Percentiles rank a stretch among this genome's conserved stretches.
Conservation (phyloP, 148 eudicot genomes). For the Persicaria tinctoria region DNA sequence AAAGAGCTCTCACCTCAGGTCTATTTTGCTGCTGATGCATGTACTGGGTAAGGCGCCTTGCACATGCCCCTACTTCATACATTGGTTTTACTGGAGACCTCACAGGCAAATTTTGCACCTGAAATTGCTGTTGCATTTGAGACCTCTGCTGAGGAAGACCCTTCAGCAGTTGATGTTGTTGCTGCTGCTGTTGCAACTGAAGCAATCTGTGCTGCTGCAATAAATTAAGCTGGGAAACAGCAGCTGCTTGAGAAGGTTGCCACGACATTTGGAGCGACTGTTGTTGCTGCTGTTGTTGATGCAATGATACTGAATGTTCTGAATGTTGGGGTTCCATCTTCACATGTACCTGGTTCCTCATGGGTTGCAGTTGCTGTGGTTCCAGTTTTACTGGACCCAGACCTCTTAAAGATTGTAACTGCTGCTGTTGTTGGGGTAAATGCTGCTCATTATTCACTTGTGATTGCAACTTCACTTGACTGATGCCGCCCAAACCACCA, state of each 20-base stretch:
- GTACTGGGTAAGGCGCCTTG: constrained; percentile 83
- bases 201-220: constrained; percentile 71
- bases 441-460: constrained; percentile 43
- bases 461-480: constrained; percentile 54
- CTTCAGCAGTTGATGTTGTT: constrained; percentile 72
- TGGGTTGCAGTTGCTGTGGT: constrained; percentile 54
- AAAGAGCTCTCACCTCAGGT: constrained; percentile 59
- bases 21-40: constrained; percentile 96
- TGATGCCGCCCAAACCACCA: constrained; percentile 46
- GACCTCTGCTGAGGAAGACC: constrained; percentile 72
- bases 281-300: constrained; percentile 32
- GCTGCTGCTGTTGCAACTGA: constrained; percentile 68
- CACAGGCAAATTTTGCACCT: constrained; percentile 60
- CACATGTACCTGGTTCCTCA: constrained; percentile 46
- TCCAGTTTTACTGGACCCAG: constrained; percentile 67
- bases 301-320: constrained; percentile 61
- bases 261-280: constrained; percentile 62
- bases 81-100: constrained; percentile 68
- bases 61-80: constrained; percentile 94
- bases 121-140: constrained; percentile 48
- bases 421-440: constrained; percentile 20
- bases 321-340: constrained; percentile 84
- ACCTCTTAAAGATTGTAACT: constrained; percentile 49
- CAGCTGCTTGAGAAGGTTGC: constrained; percentile 64
- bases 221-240: constrained; percentile 59